Percentiles rank a stretch among this genome's conserved stretches.
Conservation (phyloP, 441 rosid species). For the Syzygium syzygioides region DNA sequence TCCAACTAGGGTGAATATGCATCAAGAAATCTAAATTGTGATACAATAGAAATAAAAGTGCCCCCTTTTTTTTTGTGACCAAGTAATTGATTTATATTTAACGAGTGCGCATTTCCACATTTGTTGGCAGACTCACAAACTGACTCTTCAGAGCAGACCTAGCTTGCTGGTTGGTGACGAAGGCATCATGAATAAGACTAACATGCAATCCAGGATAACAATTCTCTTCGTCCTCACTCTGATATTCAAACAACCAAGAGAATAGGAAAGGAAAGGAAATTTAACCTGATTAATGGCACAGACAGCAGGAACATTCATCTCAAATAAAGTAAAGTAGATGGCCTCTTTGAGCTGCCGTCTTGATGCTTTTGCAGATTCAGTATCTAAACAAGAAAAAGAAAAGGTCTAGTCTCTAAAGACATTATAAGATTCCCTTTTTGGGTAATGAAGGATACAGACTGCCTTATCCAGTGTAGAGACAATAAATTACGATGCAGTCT, state of each 20-base stretch:
- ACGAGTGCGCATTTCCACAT: background rate
- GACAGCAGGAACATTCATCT: constrained; percentile 83
- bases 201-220: background rate
- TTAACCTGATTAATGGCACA: constrained; percentile 84
- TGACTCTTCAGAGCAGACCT: background rate
- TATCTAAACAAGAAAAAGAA: constrained; percentile 35
- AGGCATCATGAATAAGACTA: background rate
- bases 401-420: background rate
- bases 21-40: background rate
- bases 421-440: background rate
- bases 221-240: background rate
- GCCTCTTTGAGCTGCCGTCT: constrained; percentile 85
- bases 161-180: background rate
- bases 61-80: background rate
- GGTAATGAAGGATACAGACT: background rate
- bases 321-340: constrained; percentile 63
- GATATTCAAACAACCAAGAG: background rate
- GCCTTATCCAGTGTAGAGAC: background rate
- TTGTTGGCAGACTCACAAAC: background rate
- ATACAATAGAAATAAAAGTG: background rate
- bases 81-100: background rate
- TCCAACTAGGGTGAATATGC: background rate
- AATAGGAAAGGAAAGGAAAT: background rate
- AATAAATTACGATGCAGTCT: background rate
- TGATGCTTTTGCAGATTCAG: constrained; percentile 85